A percentile compares a stretch with the other conserved stretches of the same genome.
These are phyloP conservation scores for Fomitopsis schrenkii DNA, from an alignment of 1,284 basidiomycete genomes.

Conservation along the genomic window DNA sequence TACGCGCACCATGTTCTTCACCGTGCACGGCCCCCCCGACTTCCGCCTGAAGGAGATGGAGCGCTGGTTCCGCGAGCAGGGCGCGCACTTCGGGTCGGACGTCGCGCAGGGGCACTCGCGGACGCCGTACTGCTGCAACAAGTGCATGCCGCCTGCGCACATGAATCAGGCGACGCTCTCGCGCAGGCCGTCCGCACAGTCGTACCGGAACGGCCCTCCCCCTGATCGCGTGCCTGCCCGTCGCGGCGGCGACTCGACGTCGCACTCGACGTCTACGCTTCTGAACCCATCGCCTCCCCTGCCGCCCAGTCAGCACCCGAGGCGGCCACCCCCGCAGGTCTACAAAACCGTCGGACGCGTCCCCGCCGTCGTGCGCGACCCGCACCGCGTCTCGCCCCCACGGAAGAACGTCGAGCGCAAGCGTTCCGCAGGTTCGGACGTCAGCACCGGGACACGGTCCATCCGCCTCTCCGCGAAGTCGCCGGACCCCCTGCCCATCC, in stretches of 20 bases:
- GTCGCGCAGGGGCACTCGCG: conserved; percentile 13
- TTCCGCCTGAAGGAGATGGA: conserved; percentile 76
- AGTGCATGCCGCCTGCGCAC: conserved; percentile 12
- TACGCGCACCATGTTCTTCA: conserved; percentile 48
- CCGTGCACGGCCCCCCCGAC: conserved; percentile 61
- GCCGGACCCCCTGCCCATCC: conserved; percentile 33
- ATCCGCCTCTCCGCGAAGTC: conserved; percentile 25
- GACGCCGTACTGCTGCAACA: conserved; percentile 20
- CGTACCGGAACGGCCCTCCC: background rate
- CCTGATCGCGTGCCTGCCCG: conserved; percentile 16
- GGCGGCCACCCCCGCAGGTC: background rate
- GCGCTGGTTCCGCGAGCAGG: conserved; percentile 55
- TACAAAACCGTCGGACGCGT: conserved; percentile 11
- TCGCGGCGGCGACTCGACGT: conserved; percentile 9
- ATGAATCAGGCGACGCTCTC: background rate
- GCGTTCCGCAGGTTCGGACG: conserved; percentile 1
- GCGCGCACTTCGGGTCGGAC: conserved; percentile 21
- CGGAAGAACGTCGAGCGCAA: conserved; percentile 4
- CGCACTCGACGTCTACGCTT: conserved; percentile 6
- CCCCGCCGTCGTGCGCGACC: conserved; percentile 10
- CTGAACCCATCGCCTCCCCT: conserved; percentile 8
- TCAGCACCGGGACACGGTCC: conserved; percentile 8
- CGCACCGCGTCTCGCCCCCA: background rate
- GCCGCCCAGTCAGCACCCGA: background rate
- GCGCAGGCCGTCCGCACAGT: background rate